phyloP scores from a whole-genome alignment of 345 rosid species.

The Eucalyptus sideroxylon region DNA sequence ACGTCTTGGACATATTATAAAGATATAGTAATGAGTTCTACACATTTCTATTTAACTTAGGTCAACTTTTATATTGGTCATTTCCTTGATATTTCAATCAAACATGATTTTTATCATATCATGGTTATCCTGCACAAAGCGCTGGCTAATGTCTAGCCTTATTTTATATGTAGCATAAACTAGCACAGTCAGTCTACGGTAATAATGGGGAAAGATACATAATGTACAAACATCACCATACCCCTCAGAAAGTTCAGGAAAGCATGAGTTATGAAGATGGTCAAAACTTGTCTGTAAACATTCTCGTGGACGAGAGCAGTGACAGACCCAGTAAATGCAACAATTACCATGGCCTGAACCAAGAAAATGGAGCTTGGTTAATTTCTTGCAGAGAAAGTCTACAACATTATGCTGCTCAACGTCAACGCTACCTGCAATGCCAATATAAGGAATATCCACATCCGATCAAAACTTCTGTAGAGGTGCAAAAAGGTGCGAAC shows the following conservation, averaged over 20 bases:
- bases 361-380: neutral
- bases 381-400: neutral
- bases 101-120: neutral
- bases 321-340: constrained; percentile 77
- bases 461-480: constrained; percentile 87
- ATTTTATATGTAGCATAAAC: neutral
- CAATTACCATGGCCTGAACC: constrained; percentile 81
- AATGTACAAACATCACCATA: constrained; percentile 3
- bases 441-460: constrained; percentile 93
- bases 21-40: neutral
- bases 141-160: neutral
- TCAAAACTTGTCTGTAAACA: constrained; percentile 53
- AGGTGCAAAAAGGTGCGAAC: constrained; percentile 95
- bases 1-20: neutral
- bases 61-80: neutral
- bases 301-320: constrained; percentile 45
- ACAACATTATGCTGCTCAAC: neutral
- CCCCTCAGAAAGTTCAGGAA: constrained; percentile 88
- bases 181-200: neutral
- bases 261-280: constrained; percentile 81
- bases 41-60: neutral
- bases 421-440: constrained; percentile 62
- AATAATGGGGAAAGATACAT: neutral
- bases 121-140: neutral
- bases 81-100: neutral